Evolutionary conservation across 176 grass and related monocot genomes (phyloP).

Genomic region (Ananas comosus): DNA sequence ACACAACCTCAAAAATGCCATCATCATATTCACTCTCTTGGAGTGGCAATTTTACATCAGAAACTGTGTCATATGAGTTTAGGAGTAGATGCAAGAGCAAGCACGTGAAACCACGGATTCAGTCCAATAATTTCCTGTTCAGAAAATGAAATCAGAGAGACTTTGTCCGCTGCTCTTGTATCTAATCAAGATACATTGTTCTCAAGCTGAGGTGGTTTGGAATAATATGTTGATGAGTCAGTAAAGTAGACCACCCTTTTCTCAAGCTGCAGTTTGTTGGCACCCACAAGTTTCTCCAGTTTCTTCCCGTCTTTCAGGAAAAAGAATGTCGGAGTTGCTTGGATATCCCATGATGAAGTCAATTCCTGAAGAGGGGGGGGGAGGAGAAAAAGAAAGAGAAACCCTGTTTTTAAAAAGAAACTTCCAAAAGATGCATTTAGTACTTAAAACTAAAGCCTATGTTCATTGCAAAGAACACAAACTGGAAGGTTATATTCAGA

Average conservation of each 20-base stretch:
- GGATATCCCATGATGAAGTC: slow-evolving; percentile 35
- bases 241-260: slow-evolving; percentile 37
- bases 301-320: slow-evolving; percentile 51
- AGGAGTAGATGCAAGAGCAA: no score
- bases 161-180: background rate
- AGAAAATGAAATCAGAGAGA: background rate
- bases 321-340: slow-evolving; percentile 70
- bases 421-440: background rate
- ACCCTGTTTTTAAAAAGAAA: background rate
- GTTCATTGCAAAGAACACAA: background rate
- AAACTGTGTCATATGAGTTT: no score
- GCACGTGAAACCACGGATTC: background rate
- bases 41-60: no score
- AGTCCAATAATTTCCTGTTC: background rate
- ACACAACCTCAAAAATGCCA: no score
- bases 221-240: slow-evolving; percentile 4
- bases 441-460: background rate
- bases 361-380: slow-evolving; percentile 48
- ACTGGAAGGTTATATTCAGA: background rate
- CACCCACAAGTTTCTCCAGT: slow-evolving; percentile 55
- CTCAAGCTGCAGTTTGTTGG: slow-evolving; percentile 44
- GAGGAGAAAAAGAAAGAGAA: no score
- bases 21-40: no score
- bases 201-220: background rate
- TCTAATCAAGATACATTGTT: background rate